Conservation (phyloP, 352 stramenopile species). For the Pythium coloratum region DNA sequence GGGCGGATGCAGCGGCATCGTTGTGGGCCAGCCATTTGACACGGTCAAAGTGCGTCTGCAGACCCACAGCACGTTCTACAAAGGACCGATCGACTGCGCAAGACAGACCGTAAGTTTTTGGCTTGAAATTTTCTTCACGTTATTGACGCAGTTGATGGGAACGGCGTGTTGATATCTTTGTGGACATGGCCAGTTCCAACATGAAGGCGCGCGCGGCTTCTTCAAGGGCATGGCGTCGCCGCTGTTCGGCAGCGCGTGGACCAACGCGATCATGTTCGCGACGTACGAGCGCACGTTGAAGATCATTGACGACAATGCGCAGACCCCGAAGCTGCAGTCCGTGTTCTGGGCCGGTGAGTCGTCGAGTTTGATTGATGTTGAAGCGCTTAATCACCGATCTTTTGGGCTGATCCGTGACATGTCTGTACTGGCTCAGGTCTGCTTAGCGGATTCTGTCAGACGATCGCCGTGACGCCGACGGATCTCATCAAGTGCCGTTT, state of each 20-base stretch:
- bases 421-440: conserved; percentile 27
- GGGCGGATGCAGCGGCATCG: conserved; percentile 50
- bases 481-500: conserved; percentile 86
- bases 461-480: conserved; percentile 65
- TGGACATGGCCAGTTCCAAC: conserved; percentile 35
- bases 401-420: not conserved
- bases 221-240: conserved; percentile 87
- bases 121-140: too few relatives aligned
- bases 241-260: conserved; percentile 78
- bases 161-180: conserved; percentile 1
- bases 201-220: conserved; percentile 77
- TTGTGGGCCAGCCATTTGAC: conserved; percentile 64
- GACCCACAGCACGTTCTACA: conserved; percentile 60
- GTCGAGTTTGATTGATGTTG: not conserved
- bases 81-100: conserved; percentile 45
- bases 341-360: conserved; percentile 58
- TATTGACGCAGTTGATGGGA: not conserved
- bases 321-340: conserved; percentile 57
- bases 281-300: conserved; percentile 74
- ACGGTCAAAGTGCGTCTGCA: conserved; percentile 68
- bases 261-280: conserved; percentile 88
- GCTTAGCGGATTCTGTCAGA: conserved; percentile 79
- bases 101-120: conserved; percentile 36
- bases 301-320: conserved; percentile 52
- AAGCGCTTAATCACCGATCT: not conserved